Conservation (phyloP, 2,329 filamentous ascomycete genomes). For the Penicillium digitatum region DNA sequence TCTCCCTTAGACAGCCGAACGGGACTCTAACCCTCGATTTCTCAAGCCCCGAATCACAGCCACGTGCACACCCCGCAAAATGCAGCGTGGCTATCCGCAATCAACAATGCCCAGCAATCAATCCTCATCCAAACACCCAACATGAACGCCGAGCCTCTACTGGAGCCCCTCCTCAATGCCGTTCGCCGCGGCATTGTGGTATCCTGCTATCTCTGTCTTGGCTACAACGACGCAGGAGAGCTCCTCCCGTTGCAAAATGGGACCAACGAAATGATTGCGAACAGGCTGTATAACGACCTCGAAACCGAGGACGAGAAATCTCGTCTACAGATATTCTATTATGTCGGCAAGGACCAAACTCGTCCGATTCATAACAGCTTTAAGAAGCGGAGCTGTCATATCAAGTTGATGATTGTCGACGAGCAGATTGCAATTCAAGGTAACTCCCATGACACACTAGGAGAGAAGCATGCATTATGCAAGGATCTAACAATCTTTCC, state of each 20-base stretch:
- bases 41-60: constrained; percentile 53
- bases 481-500: not conserved
- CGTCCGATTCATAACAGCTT: constrained; percentile 62
- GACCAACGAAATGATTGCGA: constrained; percentile 67
- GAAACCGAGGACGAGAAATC: constrained; percentile 49
- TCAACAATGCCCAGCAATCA: constrained; percentile 58
- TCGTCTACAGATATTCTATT: constrained; percentile 62
- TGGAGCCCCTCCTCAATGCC: constrained; percentile 61
- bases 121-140: constrained; percentile 79
- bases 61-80: constrained; percentile 68
- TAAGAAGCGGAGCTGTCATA: constrained; percentile 66
- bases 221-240: constrained; percentile 75
- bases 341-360: constrained; percentile 70
- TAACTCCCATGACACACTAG: not conserved
- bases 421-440: constrained; percentile 64
- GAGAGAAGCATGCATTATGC: not conserved
- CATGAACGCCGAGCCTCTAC: constrained; percentile 65
- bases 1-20: no score
- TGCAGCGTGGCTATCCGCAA: constrained; percentile 66
- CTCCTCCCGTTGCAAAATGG: constrained; percentile 71
- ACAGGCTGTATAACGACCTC: constrained; percentile 56
- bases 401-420: constrained; percentile 74
- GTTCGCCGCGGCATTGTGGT: constrained; percentile 65
- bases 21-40: not conserved
- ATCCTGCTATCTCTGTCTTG: constrained; percentile 68